These are phyloP conservation scores for Zygosaccharomyces siamensis DNA, from an alignment of 805 yeast genomes.

Conservation along the genomic window DNA sequence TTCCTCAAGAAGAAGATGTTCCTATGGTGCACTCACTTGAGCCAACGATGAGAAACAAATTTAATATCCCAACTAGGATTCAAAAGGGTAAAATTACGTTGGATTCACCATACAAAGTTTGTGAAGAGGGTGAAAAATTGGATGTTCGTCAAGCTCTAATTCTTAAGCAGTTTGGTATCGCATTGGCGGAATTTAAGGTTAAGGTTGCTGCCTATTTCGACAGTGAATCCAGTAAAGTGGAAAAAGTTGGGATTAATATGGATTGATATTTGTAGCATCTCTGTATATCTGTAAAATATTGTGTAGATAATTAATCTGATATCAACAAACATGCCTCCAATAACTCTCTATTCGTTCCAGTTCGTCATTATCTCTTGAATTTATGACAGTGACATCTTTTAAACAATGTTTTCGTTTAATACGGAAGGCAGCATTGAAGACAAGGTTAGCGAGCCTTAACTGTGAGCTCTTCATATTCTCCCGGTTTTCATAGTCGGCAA, in stretches of 20 bases:
- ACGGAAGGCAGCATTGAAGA: slow-evolving; percentile 24
- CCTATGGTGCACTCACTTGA: slow-evolving; percentile 96
- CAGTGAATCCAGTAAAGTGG: slow-evolving; percentile 44
- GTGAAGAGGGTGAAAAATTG: slow-evolving; percentile 70
- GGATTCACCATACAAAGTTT: slow-evolving; percentile 72
- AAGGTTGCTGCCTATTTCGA: slow-evolving; percentile 73
- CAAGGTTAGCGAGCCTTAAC: slow-evolving; percentile 20
- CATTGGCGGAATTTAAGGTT: slow-evolving; percentile 86
- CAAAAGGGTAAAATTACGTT: slow-evolving; percentile 82
- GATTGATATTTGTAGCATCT: slow-evolving; percentile 15
- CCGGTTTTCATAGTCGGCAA: background rate
- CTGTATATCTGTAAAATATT: slow-evolving; percentile 7
- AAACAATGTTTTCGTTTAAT: slow-evolving; percentile 19
- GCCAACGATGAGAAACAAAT: slow-evolving; percentile 82
- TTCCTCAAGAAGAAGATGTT: slow-evolving; percentile 85
- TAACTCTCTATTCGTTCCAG: slow-evolving; percentile 22
- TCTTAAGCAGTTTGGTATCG: slow-evolving; percentile 92
- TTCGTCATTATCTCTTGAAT: slow-evolving; percentile 8
- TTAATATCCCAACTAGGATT: slow-evolving; percentile 86
- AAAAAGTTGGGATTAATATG: slow-evolving; percentile 35
- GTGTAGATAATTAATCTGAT: slow-evolving; percentile 7
- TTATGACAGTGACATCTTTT: slow-evolving; percentile 12
- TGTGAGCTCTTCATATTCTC: slow-evolving; percentile 9
- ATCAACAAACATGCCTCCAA: slow-evolving; percentile 25
- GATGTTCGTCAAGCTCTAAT: slow-evolving; percentile 90